These are phyloP conservation scores for Ceratocystis eucalypticola DNA, from an alignment of 2,329 filamentous ascomycete species.

Conservation along the genomic window DNA sequence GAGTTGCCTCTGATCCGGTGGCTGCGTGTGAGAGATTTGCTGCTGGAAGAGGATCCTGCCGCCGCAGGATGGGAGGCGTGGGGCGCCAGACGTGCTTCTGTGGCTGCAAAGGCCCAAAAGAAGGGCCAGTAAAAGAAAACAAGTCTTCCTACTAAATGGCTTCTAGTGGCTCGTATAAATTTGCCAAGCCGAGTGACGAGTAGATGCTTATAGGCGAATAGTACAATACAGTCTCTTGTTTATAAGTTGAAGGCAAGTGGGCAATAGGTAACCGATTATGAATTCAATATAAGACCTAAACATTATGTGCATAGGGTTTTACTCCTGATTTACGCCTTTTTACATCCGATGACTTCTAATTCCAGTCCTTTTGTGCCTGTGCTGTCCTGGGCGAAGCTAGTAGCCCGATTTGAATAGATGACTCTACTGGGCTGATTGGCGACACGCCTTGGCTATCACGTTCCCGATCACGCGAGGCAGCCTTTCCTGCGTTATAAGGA, in stretches of 20 bases:
- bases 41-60: constrained; percentile 74
- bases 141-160: background rate
- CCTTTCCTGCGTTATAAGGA: constrained; percentile 28
- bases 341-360: background rate
- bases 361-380: constrained; percentile 6
- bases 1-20: constrained; percentile 50
- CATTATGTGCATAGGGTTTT: background rate
- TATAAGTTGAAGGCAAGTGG: too few relatives aligned
- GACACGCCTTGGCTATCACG: constrained; percentile 27
- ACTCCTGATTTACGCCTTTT: background rate
- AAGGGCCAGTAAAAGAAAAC: background rate
- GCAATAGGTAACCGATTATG: background rate
- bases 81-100: constrained; percentile 41
- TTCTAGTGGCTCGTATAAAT: background rate
- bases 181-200: background rate
- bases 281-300: background rate
- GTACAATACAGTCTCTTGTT: too few relatives aligned
- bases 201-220: background rate
- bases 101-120: constrained; percentile 7
- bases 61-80: constrained; percentile 92
- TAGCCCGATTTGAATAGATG: constrained; percentile 15
- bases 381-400: constrained; percentile 11
- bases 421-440: constrained; percentile 7
- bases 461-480: constrained; percentile 21
- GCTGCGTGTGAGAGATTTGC: constrained; percentile 66